Conservation (phyloP, 306 rosid species). For the Vigna nakashimae region DNA sequence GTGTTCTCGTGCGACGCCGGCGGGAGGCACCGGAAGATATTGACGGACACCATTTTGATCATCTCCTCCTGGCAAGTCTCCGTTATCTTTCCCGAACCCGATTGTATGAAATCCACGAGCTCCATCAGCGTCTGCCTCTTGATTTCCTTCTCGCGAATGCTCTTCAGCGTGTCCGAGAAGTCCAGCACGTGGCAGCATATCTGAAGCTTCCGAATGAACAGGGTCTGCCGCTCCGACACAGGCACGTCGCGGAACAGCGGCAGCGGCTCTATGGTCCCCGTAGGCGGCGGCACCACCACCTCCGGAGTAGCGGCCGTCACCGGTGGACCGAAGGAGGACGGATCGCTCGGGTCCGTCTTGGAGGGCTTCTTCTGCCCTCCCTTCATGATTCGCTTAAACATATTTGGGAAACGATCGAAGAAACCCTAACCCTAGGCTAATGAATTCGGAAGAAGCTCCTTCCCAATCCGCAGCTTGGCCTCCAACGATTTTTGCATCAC, state of each 20-base stretch:
- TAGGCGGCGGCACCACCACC: constrained; percentile 50
- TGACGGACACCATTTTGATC: constrained; percentile 83
- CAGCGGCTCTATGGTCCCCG: constrained; percentile 71
- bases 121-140: constrained; percentile 86
- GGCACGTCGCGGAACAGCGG: constrained; percentile 75
- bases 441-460: constrained; percentile 46
- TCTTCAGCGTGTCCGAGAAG: constrained; percentile 76
- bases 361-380: constrained; percentile 90
- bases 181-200: constrained; percentile 76
- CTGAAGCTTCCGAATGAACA: constrained; percentile 78
- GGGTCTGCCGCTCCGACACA: constrained; percentile 69
- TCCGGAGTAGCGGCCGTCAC: constrained; percentile 44
- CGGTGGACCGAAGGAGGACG: constrained; percentile 49
- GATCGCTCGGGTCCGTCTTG: constrained; percentile 72
- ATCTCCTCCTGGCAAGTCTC: constrained; percentile 94
- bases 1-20: constrained; percentile 89
- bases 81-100: constrained; percentile 85
- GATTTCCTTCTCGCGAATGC: constrained; percentile 85
- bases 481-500: constrained; percentile 46
- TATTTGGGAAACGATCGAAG: constrained; percentile 33
- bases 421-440: constrained; percentile 71
- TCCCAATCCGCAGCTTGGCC: constrained; percentile 31
- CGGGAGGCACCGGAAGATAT: constrained; percentile 90
- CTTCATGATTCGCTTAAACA: constrained; percentile 90
- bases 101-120: constrained; percentile 87